Percentiles rank a stretch among this genome's conserved stretches.
Conservation (phyloP, 2,329 filamentous ascomycete genomes). For the Diplodia corticola region DNA sequence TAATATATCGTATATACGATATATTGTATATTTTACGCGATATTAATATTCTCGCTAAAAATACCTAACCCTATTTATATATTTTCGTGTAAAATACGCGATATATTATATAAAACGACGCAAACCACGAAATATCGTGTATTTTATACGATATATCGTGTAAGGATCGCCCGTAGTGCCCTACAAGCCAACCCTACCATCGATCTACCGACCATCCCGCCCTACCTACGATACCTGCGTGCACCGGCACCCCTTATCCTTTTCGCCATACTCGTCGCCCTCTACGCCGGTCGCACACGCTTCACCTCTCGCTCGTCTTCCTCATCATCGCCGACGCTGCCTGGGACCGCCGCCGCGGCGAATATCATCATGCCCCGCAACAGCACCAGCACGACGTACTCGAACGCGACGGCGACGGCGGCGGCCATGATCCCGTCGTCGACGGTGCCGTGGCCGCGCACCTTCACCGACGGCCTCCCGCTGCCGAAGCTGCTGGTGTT, state of each 20-base stretch:
- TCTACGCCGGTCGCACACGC: neutral
- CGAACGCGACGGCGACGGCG: conserved; percentile 28
- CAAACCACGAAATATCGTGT: too few relatives aligned
- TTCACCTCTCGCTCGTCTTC: neutral
- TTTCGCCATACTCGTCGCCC: neutral
- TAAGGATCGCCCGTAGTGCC: neutral
- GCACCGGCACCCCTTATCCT: neutral
- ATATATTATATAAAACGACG: too few relatives aligned
- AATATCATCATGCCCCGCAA: conserved; percentile 36
- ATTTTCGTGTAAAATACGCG: too few relatives aligned
- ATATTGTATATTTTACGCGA: too few relatives aligned
- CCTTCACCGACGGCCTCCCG: conserved; percentile 66
- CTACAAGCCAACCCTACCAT: neutral
- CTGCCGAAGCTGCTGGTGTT: conserved; percentile 85
- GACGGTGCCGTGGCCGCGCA: conserved; percentile 48
- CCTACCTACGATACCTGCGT: neutral
- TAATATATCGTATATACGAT: too few relatives aligned
- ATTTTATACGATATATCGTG: too few relatives aligned
- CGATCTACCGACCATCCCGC: neutral
- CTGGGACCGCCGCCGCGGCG: neutral
- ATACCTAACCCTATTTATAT: too few relatives aligned
- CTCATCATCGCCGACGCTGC: neutral
- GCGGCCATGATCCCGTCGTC: conserved; percentile 39
- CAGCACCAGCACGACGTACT: conserved; percentile 24
- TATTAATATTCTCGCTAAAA: too few relatives aligned